Percentiles rank a stretch among this genome's conserved stretches.
Conservation (phyloP, 2,329 filamentous ascomycete species). For the Lithohypha guttulata region DNA sequence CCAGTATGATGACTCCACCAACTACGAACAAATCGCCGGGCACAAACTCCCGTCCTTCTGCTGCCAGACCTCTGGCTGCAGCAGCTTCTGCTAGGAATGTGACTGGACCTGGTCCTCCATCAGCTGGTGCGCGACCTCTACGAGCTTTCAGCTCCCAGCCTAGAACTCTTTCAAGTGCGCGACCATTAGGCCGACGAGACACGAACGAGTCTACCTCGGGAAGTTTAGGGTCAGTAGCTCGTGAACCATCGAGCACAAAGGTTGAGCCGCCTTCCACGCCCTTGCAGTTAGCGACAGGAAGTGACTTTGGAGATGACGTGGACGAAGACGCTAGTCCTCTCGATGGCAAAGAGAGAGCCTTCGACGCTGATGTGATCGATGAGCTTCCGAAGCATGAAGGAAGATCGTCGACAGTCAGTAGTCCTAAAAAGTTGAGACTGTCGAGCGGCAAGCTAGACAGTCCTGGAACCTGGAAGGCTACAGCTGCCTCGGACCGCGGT, state of each 20-base stretch:
- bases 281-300: constrained; percentile 35
- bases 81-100: constrained; percentile 11
- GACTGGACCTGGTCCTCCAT: constrained; percentile 23
- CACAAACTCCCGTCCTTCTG: constrained; percentile 25
- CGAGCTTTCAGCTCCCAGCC: constrained; percentile 16
- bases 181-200: constrained; percentile 7
- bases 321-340: constrained; percentile 19
- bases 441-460: neutral
- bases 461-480: neutral
- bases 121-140: constrained; percentile 23
- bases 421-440: neutral
- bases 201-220: constrained; percentile 9
- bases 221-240: constrained; percentile 18
- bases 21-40: constrained; percentile 55
- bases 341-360: constrained; percentile 10
- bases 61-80: constrained; percentile 21
- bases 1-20: constrained; percentile 82
- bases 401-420: neutral
- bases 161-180: constrained; percentile 12
- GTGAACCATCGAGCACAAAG: constrained; percentile 24
- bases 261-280: constrained; percentile 16
- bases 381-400: neutral
- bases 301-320: constrained; percentile 46
- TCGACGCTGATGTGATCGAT: neutral
- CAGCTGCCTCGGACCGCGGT: neutral